Conservation (phyloP, 805 yeast species). For the Starmerella davenportii region DNA sequence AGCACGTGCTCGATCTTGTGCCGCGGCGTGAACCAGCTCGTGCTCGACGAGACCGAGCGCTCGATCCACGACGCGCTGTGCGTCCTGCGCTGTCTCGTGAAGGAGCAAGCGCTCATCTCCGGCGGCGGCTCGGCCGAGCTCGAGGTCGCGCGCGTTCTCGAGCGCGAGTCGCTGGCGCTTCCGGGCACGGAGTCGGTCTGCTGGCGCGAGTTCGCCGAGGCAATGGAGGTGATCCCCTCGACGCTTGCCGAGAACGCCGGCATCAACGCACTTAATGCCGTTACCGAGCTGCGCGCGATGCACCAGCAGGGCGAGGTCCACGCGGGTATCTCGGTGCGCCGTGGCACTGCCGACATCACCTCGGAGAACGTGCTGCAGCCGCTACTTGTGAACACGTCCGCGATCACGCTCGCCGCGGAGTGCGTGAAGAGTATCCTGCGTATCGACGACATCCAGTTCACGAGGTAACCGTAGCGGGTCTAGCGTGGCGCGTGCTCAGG, state of each 20-base stretch:
- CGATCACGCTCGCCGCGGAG: conserved; percentile 86
- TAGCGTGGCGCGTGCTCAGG: too few relatives aligned
- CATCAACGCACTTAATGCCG: conserved; percentile 73
- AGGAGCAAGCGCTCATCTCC: conserved; percentile 76
- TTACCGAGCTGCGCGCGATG: conserved; percentile 75
- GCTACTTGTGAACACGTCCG: conserved; percentile 82
- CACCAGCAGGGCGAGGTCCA: conserved; percentile 81
- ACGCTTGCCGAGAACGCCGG: conserved; percentile 94
- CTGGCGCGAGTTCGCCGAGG: conserved; percentile 80
- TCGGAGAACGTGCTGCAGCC: conserved; percentile 96
- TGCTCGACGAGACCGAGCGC: conserved; percentile 91
- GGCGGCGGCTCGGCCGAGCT: conserved; percentile 99
- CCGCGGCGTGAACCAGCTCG: conserved; percentile 83
- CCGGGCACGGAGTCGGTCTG: conserved; percentile 82
- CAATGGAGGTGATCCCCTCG: conserved; percentile 82
- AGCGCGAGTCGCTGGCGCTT: conserved; percentile 45
- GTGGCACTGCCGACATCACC: conserved; percentile 82
- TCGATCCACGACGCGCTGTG: conserved; percentile 95
- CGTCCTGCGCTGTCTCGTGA: conserved; percentile 74
- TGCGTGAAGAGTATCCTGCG: conserved; percentile 89
- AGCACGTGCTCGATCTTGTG: conserved; percentile 48
- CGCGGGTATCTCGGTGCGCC: conserved; percentile 91
- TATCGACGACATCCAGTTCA: conserved; percentile 90
- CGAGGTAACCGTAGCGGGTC: too few relatives aligned
- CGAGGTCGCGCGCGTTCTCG: conserved; percentile 60